Conservation (phyloP, 23 red algal genomes). For the Chondrus crispus region DNA sequence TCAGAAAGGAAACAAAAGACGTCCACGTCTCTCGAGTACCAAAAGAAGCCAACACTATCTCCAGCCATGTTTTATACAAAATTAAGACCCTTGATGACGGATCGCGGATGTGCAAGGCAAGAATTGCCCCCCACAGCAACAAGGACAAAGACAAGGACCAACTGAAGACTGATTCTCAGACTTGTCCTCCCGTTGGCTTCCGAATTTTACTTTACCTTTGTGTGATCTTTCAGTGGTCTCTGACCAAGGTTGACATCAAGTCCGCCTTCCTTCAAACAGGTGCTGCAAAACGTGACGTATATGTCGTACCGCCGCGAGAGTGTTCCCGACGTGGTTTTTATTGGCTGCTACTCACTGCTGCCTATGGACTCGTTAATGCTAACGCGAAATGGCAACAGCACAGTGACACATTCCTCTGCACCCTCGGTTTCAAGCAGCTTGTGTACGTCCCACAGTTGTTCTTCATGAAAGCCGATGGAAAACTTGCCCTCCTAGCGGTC, state of each 20-base stretch:
- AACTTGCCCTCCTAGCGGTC: background rate
- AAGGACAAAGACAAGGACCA: background rate
- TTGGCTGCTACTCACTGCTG: background rate
- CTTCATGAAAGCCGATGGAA: background rate
- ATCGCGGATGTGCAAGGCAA: background rate
- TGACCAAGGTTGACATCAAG: background rate
- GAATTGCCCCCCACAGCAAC: background rate
- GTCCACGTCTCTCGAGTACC: background rate
- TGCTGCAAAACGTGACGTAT: background rate
- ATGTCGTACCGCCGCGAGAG: background rate
- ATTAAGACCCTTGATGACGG: background rate
- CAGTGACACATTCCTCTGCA: background rate
- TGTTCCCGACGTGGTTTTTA: background rate
- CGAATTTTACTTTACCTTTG: background rate
- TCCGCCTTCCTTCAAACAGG: background rate
- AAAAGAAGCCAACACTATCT: background rate
- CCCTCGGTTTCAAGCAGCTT: background rate
- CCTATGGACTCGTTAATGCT: background rate
- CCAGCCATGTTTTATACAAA: background rate
- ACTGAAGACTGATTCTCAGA: background rate
- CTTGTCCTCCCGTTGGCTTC: background rate
- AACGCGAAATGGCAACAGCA: constrained; percentile 15
- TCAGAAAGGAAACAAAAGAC: background rate
- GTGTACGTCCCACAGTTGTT: background rate
- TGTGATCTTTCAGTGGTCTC: background rate